Evolutionary conservation across 2,329 filamentous ascomycete genomes (phyloP).

Genomic region (Arthrobotrys iridis): DNA sequence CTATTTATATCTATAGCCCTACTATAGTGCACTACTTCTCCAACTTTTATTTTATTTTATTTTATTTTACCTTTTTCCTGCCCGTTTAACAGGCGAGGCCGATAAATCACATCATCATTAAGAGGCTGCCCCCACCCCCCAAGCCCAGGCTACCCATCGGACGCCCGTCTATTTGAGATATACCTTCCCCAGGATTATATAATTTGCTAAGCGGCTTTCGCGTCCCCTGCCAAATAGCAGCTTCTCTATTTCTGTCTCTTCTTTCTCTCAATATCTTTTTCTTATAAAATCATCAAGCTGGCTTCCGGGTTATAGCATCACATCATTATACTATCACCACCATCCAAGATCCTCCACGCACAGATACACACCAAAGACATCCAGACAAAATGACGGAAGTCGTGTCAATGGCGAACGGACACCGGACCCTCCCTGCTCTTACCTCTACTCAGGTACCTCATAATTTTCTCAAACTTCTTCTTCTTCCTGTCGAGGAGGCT

Average conservation of each 20-base stretch:
- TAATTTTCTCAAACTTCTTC: constrained; percentile 55
- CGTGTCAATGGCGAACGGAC: constrained; percentile 53
- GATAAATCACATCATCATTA: constrained; percentile 13
- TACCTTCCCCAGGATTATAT: constrained; percentile 27
- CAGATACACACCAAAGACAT: neutral
- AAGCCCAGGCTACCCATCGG: constrained; percentile 4
- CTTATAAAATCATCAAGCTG: constrained; percentile 25
- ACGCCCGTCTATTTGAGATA: constrained; percentile 28
- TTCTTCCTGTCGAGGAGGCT: constrained; percentile 55
- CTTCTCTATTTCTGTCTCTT: constrained; percentile 1
- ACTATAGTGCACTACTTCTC: too few species aligned
- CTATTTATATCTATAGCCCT: too few species aligned
- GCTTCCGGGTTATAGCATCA: constrained; percentile 23
- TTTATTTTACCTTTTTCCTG: constrained; percentile 7
- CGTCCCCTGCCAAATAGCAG: constrained; percentile 19
- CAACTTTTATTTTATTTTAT: constrained; percentile 35
- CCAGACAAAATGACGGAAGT: constrained; percentile 42
- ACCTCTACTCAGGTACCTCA: constrained; percentile 55
- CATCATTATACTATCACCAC: neutral
- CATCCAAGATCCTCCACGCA: constrained; percentile 1
- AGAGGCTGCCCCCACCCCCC: neutral
- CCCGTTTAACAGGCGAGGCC: constrained; percentile 2
- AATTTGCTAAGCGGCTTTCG: constrained; percentile 26
- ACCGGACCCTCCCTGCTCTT: constrained; percentile 46
- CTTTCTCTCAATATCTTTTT: neutral